phyloP scores from a whole-genome alignment of 352 stramenopile species.

The Achlya hypogyna region DNA sequence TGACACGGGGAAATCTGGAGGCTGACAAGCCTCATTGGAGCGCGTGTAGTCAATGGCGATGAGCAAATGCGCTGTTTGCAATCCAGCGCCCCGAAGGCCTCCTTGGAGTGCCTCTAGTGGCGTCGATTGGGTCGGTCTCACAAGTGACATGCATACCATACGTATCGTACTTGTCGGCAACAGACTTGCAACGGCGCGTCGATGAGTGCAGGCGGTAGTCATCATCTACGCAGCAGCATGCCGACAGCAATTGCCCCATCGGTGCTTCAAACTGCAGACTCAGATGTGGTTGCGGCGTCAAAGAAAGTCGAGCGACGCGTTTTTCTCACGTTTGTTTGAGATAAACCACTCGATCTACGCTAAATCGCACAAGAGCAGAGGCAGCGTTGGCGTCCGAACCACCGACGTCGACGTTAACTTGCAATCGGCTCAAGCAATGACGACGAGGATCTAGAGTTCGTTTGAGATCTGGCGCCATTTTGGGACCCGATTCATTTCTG shows the following conservation, averaged over 20 bases:
- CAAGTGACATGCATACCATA: not conserved
- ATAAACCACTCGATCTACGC: no score
- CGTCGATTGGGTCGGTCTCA: not conserved
- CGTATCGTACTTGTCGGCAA: not conserved
- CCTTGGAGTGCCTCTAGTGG: conserved; percentile 45
- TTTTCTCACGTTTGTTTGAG: no score
- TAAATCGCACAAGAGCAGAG: no score
- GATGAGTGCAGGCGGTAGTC: not conserved
- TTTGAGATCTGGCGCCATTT: no score
- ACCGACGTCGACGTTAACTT: no score
- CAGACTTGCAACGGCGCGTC: not conserved
- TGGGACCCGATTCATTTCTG: no score
- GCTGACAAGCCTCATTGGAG: conserved; percentile 34
- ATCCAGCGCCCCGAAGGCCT: conserved; percentile 30
- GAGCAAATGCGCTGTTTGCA: conserved; percentile 63
- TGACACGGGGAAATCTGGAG: not conserved
- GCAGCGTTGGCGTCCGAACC: no score
- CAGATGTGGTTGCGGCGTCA: not conserved
- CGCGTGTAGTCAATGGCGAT: conserved; percentile 67
- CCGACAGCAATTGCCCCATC: conserved; percentile 1
- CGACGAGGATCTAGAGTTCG: no score
- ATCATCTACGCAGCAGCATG: not conserved
- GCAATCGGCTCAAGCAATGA: no score
- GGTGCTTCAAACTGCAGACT: not conserved
- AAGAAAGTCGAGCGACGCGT: no score